Base-by-base conservation (phyloP, 257 asterid genomes). In the Solanum tarijense region DNA sequence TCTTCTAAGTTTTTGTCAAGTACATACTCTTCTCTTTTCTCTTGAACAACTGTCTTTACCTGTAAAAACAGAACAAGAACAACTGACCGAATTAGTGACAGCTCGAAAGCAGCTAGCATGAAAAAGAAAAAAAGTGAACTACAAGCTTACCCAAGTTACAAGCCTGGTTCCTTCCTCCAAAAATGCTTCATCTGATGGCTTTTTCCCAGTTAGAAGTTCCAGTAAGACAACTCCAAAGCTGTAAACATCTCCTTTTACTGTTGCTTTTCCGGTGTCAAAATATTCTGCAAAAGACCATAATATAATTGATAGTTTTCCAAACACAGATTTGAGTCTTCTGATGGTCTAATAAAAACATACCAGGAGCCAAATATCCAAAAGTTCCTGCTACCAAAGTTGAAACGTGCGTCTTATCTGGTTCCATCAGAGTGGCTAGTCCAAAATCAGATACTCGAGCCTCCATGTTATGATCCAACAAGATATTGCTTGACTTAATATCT, bases 121-220 rank as follows among this genome's bases (percentile, higher is more conserved):
- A 27, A 43, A 78, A 79, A 12, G 27, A 12, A 20, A 87, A 73
- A 10, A 27, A 20, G 32, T 12, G 12, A 58, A 86, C 71, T 48
- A 81, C 87, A 76, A 21, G 43, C 58, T 89, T 94, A 96, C 99
- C 98, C 99, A 96, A 72, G 96, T 94, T 62, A 95, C 99, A 87
- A 96, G 98, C 92, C 84, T 96, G 52, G 98, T 94, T 78, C 99
- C 99, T 89, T 94, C 99, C 93, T 96, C 99, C 9, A 95, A 39
- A 84, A 95, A 96, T 83, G 95, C 83, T 91, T 93, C 98, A 88
- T 96, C 98, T 1, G 94, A 90, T 46, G 98, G 98, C 69, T 90
- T 95, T 85, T 88, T 94, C 89, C 99, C 98, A 0, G 98, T 96
- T 87, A 96, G 91, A 90, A 96, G 96, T 90, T 96, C 99, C 16